These are phyloP conservation scores for Boechera retrofracta DNA, from an alignment of 345 rosid genomes.

Conservation along the genomic window DNA sequence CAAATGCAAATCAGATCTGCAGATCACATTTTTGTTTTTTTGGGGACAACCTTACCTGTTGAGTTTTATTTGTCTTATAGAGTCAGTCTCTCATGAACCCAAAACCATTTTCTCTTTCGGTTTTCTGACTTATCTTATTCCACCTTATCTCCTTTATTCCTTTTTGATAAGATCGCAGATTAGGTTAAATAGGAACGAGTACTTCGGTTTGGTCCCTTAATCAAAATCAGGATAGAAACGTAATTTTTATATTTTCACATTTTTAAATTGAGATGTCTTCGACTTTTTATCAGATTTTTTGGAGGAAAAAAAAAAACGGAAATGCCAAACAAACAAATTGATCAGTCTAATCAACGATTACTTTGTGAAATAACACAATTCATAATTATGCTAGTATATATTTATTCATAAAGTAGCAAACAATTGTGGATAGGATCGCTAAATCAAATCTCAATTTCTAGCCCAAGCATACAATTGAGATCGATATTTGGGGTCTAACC, in stretches of 20 bases:
- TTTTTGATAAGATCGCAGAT: neutral
- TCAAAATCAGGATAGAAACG: neutral
- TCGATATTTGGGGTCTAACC: too few species aligned
- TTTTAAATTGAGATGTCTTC: neutral
- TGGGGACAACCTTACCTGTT: slow-evolving; percentile 10
- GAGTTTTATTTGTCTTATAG: neutral
- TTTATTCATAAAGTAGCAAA: too few species aligned
- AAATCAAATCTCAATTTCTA: too few species aligned
- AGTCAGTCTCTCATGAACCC: neutral
- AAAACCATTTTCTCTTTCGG: slow-evolving; percentile 2
- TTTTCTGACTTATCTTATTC: slow-evolving; percentile 19
- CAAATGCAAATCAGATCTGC: slow-evolving; percentile 38
- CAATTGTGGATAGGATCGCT: too few species aligned
- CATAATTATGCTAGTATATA: too few species aligned
- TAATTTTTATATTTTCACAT: neutral
- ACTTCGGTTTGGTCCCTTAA: neutral
- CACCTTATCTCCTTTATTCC: neutral
- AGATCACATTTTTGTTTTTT: slow-evolving; percentile 32
- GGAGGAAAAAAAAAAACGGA: neutral
- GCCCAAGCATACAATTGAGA: too few species aligned
- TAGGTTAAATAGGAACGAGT: neutral
- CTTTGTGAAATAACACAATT: too few species aligned
- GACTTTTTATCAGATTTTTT: neutral
- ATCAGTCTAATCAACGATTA: too few species aligned
- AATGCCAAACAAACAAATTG: neutral